phyloP scores from a whole-genome alignment of 805 yeast species.

The Suhomyces xylopsoci region DNA sequence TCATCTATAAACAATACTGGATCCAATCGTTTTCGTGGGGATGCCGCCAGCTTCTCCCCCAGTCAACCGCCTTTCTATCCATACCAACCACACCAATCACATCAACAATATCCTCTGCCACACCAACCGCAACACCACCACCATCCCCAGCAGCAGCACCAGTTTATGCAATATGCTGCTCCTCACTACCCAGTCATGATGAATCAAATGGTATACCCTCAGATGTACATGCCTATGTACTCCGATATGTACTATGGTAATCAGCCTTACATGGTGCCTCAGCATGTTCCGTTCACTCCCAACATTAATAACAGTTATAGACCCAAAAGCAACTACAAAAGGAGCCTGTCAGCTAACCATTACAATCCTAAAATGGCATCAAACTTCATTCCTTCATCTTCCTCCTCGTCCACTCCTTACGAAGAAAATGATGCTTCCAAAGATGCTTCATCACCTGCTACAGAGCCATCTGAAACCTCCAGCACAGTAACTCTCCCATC shows the following conservation, averaged over 20 bases:
- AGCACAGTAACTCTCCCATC: neutral
- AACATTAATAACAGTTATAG: conserved; percentile 2
- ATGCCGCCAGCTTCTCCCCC: conserved; percentile 39
- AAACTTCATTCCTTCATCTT: conserved; percentile 1
- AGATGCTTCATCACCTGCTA: neutral
- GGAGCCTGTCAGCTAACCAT: neutral
- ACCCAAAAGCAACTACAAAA: conserved; percentile 8
- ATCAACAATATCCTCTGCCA: conserved; percentile 8
- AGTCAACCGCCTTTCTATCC: conserved; percentile 11
- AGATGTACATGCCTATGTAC: conserved; percentile 15
- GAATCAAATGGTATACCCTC: conserved; percentile 14
- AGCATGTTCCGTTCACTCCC: conserved; percentile 7
- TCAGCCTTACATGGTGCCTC: conserved; percentile 12
- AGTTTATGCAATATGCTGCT: conserved; percentile 13
- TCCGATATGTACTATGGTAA: conserved; percentile 13
- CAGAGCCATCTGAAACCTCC: conserved; percentile 3
- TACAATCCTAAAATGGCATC: conserved; percentile 6
- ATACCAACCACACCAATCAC: conserved; percentile 5
- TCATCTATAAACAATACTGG: conserved; percentile 27
- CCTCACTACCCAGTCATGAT: conserved; percentile 7
- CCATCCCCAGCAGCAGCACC: conserved; percentile 11
- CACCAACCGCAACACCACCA: conserved; percentile 10
- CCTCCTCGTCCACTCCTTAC: neutral
- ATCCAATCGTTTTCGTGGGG: conserved; percentile 37
- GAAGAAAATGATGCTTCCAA: conserved; percentile 2